These are phyloP conservation scores for Mycena epipterygia DNA, from an alignment of 768 basidiomycete genomes.

Conservation along the genomic window DNA sequence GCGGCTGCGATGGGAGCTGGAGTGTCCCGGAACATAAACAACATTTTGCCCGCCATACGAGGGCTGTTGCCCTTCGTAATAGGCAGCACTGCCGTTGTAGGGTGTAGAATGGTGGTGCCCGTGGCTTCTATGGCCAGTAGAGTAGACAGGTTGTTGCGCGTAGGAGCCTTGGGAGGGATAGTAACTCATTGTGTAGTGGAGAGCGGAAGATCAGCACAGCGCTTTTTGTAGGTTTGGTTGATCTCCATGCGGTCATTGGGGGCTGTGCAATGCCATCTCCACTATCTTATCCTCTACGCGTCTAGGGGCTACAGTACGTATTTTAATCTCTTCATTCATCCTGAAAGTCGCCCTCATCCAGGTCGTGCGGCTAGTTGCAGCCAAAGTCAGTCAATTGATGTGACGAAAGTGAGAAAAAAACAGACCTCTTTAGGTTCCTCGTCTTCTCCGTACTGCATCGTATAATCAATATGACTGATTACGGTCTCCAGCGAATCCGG, in stretches of 20 bases:
- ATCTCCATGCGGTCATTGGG: slow-evolving; percentile 22
- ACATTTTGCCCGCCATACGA: slow-evolving; percentile 36
- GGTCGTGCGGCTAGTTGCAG: slow-evolving; percentile 80
- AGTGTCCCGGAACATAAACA: slow-evolving; percentile 38
- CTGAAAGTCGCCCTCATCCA: slow-evolving; percentile 94
- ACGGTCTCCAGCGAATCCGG: slow-evolving; percentile 92
- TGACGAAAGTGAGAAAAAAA: slow-evolving; percentile 1
- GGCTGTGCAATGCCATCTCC: not conserved
- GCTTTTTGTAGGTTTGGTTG: slow-evolving; percentile 12
- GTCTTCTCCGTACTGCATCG: slow-evolving; percentile 99
- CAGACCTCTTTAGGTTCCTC: slow-evolving; percentile 95
- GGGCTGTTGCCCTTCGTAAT: slow-evolving; percentile 38
- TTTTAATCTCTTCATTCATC: slow-evolving; percentile 62
- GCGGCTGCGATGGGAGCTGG: slow-evolving; percentile 33
- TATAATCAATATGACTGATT: slow-evolving; percentile 96
- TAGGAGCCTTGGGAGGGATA: slow-evolving; percentile 39
- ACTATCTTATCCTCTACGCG: not conserved
- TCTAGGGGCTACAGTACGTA: not conserved
- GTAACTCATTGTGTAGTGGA: slow-evolving; percentile 34
- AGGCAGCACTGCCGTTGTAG: slow-evolving; percentile 34
- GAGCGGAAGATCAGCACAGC: not conserved
- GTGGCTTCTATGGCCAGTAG: slow-evolving; percentile 22
- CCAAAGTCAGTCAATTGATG: slow-evolving; percentile 33
- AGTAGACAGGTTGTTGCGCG: slow-evolving; percentile 27
- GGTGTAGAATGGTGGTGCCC: slow-evolving; percentile 23